Evolutionary conservation across 176 grass and related monocot genomes (phyloP), one percentile per base, ranked within the genome.

Genomic region (Avena eriantha): DNA sequence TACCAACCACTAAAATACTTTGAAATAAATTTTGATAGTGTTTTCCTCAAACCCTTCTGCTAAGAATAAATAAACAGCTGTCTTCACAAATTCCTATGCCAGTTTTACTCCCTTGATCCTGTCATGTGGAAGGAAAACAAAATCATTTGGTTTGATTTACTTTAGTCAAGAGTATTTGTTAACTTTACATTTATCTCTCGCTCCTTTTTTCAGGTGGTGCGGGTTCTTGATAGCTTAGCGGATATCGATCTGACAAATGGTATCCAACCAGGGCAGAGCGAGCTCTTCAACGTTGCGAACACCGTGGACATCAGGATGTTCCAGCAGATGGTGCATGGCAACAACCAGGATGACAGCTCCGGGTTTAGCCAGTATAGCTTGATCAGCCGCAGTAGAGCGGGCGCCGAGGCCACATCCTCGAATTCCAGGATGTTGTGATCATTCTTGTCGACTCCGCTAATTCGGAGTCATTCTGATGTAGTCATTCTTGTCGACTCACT

Each of bases 171-270:
- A 41, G 60, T 14, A 24, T 23, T 15, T 70, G 22, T 3, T 10
- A 85, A 22, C 31, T 46, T 90, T 60, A 29, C 18, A 43, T 51
- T 50, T 3, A 18, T 17, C 8, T 16, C 1, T 24, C 17, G 0
- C 8, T 66, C n/a, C 5, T 11, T 22, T 22, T 85, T 80, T 45
- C 90, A 95, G 96, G 96, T 98, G 77, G 88, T 91, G 64, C 87
- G 96, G 51, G 91, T 91, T 79, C 93, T 98, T 9, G 92, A 94
- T 80, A 94, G 91, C 83, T 67, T 92, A 78, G 87, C 84, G 0
- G 96, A 98, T 49, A 90, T 95, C 41, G 96, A 98, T 86, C 85
- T 98, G 18, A 98, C 83, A 29, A 95, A 95, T 47, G 93, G 96
- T 22, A 73, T 95, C 71, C 94, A 92, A 66, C 96, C 93, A 11